These are phyloP conservation scores for Monilinia aucupariae DNA, from an alignment of 2,329 filamentous ascomycete species.

Conservation along the genomic window DNA sequence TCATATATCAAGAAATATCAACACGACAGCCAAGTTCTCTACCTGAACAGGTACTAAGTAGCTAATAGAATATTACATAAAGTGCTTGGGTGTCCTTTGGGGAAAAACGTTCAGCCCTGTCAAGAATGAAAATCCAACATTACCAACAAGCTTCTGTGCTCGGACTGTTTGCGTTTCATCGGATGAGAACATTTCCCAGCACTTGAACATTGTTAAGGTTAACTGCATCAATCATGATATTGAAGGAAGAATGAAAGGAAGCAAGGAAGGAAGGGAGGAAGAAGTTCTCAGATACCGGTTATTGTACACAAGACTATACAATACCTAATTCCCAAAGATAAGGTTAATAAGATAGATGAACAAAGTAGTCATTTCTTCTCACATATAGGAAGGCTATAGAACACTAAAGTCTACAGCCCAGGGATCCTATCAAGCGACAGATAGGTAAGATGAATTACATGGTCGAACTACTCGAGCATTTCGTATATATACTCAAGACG, in stretches of 20 bases:
- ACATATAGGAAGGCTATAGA: not conserved
- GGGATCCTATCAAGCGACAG: not conserved
- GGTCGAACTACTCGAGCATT: not conserved
- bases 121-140: not conserved
- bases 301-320: not conserved
- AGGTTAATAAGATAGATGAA: not conserved
- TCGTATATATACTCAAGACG: slow-evolving; percentile 3
- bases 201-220: too few species aligned
- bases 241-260: not conserved
- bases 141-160: not conserved
- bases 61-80: not conserved
- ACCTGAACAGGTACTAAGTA: too few species aligned
- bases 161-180: not conserved
- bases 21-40: not conserved
- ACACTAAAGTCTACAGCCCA: not conserved
- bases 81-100: not conserved
- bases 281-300: not conserved
- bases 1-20: not conserved
- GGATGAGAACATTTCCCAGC: not conserved
- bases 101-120: not conserved
- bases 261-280: not conserved
- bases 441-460: not conserved
- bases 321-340: not conserved
- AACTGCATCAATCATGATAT: not conserved
- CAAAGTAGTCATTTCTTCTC: not conserved